phyloP scores from a whole-genome alignment of 768 basidiomycete species.

The Kwoniella dejecticola region DNA sequence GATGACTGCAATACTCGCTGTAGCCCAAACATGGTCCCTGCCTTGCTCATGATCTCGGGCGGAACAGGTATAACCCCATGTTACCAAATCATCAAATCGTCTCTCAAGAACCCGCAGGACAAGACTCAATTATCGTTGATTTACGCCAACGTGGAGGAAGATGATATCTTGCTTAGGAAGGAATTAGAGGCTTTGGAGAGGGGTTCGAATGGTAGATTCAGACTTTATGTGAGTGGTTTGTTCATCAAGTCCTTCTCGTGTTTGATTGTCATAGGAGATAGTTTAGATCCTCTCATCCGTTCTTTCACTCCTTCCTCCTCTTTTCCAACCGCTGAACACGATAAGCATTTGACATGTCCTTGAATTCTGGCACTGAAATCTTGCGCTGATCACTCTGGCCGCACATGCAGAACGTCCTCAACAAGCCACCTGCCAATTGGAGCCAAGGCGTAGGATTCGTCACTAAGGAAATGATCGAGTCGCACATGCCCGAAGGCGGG shows the following conservation, averaged over 20 bases:
- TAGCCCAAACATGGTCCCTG: conserved; percentile 66
- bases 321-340: too few relatives aligned
- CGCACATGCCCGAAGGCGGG: conserved; percentile 65
- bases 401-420: conserved; percentile 71
- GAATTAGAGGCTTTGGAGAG: conserved; percentile 79
- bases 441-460: conserved; percentile 89
- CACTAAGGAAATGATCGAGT: conserved; percentile 83
- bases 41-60: conserved; percentile 95
- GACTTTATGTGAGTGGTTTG: conserved; percentile 60
- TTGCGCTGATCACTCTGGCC: neutral
- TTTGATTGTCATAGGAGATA: too few relatives aligned
- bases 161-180: conserved; percentile 87
- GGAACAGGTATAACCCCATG: conserved; percentile 99
- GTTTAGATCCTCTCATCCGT: too few relatives aligned
- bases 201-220: conserved; percentile 69
- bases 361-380: too few relatives aligned
- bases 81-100: conserved; percentile 96
- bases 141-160: conserved; percentile 91
- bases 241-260: too few relatives aligned
- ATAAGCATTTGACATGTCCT: too few relatives aligned
- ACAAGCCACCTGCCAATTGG: conserved; percentile 87
- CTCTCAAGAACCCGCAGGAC: conserved; percentile 85
- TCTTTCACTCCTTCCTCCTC: too few relatives aligned
- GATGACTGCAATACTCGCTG: neutral
- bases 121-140: conserved; percentile 79